Evolutionary conservation across 768 basidiomycete genomes (phyloP).

Genomic region (Podaxis mareebaensis): DNA sequence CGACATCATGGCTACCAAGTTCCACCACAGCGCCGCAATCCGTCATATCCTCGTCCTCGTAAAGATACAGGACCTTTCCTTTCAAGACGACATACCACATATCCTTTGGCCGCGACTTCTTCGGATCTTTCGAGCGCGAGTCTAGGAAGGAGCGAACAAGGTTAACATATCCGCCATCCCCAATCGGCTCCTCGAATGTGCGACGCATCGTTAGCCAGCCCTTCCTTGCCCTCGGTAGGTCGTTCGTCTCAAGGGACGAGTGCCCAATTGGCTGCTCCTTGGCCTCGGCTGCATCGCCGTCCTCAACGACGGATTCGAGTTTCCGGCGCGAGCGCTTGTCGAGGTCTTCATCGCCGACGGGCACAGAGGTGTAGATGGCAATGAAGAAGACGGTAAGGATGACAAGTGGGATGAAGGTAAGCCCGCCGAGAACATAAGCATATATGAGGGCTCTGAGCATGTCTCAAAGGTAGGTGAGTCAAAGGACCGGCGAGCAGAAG

Average conservation of each 20-base stretch:
- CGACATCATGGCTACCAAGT: slow-evolving; percentile 74
- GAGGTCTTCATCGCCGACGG: slow-evolving; percentile 60
- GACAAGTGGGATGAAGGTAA: slow-evolving; percentile 86
- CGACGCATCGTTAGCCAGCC: slow-evolving; percentile 84
- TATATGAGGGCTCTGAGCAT: slow-evolving; percentile 80
- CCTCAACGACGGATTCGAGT: slow-evolving; percentile 29
- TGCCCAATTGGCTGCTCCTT: slow-evolving; percentile 12
- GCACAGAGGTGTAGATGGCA: slow-evolving; percentile 82
- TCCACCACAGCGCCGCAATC: slow-evolving; percentile 94
- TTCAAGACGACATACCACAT: slow-evolving; percentile 93
- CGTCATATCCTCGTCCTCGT: slow-evolving; percentile 88
- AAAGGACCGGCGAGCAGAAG: slow-evolving; percentile 9
- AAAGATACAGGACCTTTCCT: slow-evolving; percentile 87
- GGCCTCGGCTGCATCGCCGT: slow-evolving; percentile 31
- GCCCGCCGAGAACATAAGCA: slow-evolving; percentile 85
- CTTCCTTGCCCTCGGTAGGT: slow-evolving; percentile 65
- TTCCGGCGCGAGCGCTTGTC: slow-evolving; percentile 37
- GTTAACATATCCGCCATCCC: slow-evolving; percentile 75
- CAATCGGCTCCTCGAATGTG: slow-evolving; percentile 67
- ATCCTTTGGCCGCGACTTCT: slow-evolving; percentile 83
- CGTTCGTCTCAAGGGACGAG: slow-evolving; percentile 44
- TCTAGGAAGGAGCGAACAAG: slow-evolving; percentile 80
- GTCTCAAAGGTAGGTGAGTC: slow-evolving; percentile 19
- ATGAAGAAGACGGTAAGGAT: slow-evolving; percentile 57
- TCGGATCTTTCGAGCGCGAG: slow-evolving; percentile 81